Percentiles rank a stretch among this genome's conserved stretches.
Conservation (phyloP, 2,329 filamentous ascomycete genomes). For the Fusarium anthophilum region DNA sequence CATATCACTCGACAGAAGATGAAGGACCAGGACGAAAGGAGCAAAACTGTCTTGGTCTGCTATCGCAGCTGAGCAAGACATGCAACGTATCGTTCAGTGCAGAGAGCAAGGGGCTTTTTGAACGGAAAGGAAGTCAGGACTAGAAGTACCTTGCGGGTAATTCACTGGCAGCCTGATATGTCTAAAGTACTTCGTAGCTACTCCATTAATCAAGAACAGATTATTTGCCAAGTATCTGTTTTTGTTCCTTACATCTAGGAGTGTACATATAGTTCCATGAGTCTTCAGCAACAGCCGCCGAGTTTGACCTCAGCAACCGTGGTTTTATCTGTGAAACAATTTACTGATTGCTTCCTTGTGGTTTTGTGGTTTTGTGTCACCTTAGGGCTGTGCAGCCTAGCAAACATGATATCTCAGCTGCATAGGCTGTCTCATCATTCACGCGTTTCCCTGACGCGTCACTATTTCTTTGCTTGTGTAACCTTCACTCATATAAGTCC, state of each 20-base stretch:
- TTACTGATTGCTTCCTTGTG: not conserved
- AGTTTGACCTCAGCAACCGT: not conserved
- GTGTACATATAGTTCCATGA: not conserved
- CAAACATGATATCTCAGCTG: too few species aligned
- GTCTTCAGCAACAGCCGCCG: too few species aligned
- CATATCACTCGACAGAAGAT: not conserved
- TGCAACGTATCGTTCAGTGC: not conserved
- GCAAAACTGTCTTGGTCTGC: not conserved
- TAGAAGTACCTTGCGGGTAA: not conserved
- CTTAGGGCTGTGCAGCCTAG: too few species aligned
- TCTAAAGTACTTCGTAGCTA: not conserved
- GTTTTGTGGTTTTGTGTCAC: not conserved
- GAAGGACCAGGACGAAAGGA: accelerated
- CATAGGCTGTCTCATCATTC: not conserved
- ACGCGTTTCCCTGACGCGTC: not conserved
- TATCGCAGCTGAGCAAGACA: not conserved
- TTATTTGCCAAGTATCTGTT: too few species aligned
- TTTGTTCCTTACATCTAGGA: accelerated
- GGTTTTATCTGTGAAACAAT: not conserved
- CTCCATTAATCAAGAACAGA: too few species aligned
- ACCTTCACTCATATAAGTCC: not conserved
- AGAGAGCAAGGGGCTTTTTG: not conserved
- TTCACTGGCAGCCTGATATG: too few species aligned
- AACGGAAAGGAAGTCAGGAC: not conserved
- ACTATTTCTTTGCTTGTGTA: not conserved